Percentiles rank a stretch among this genome's conserved stretches.
These are phyloP conservation scores for Mycena citricolor DNA, from an alignment of 1,284 basidiomycete genomes.

Conservation along the genomic window DNA sequence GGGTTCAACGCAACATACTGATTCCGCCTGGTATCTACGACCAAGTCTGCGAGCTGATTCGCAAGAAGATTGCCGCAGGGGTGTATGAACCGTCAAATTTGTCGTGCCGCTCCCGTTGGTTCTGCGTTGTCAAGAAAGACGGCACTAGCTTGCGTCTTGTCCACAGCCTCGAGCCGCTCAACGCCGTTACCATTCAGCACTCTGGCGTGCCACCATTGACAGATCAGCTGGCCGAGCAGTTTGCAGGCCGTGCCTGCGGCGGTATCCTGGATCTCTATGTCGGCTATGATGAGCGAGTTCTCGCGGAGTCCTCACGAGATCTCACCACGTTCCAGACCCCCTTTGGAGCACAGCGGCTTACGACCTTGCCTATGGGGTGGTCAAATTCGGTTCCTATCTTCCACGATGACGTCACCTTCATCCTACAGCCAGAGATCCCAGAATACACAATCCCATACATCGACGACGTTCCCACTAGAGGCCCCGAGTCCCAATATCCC, in stretches of 20 bases:
- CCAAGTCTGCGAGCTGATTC: constrained; percentile 33
- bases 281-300: constrained; percentile 27
- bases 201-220: constrained; percentile 28
- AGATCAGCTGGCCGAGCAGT: constrained; percentile 27
- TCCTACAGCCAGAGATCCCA: constrained; percentile 30
- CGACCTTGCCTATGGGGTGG: constrained; percentile 33
- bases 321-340: constrained; percentile 32
- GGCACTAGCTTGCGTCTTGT: constrained; percentile 34
- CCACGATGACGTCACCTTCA: constrained; percentile 30
- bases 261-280: constrained; percentile 28
- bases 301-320: constrained; percentile 25
- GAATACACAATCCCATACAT: constrained; percentile 27
- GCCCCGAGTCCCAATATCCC: constrained; percentile 26
- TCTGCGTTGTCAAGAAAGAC: constrained; percentile 39
- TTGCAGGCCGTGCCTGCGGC: constrained; percentile 25
- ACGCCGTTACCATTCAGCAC: constrained; percentile 34
- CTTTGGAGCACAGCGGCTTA: constrained; percentile 26
- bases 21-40: constrained; percentile 38
- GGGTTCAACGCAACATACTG: constrained; percentile 38
- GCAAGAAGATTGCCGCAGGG: constrained; percentile 33
- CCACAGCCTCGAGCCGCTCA: constrained; percentile 33
- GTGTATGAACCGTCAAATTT: constrained; percentile 39
- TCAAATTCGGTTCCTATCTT: constrained; percentile 34
- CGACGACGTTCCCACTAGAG: constrained; percentile 28
- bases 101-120: constrained; percentile 39